Evolutionary conservation across 1,284 basidiomycete genomes (phyloP).

Genomic region (Irpex lacteus): DNA sequence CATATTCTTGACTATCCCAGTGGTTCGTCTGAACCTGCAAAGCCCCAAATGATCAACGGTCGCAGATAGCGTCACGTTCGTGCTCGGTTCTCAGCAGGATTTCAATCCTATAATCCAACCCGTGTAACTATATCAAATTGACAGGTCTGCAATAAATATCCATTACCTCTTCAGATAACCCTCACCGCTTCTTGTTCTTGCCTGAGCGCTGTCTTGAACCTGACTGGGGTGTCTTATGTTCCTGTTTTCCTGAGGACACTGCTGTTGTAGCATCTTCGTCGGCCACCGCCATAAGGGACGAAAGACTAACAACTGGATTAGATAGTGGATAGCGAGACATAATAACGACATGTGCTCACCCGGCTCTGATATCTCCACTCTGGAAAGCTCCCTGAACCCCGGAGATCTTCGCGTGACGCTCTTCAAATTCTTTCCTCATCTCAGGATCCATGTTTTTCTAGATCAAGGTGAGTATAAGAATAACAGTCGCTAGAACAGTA

Average conservation of each 20-base stretch:
- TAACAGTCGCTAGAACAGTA: slow-evolving; percentile 1
- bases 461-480: slow-evolving; percentile 2
- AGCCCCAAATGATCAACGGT: background rate
- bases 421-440: slow-evolving; percentile 66
- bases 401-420: slow-evolving; percentile 61
- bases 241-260: slow-evolving; percentile 14
- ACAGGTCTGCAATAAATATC: background rate
- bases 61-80: background rate
- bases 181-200: slow-evolving; percentile 27
- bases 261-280: slow-evolving; percentile 22
- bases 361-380: slow-evolving; percentile 51
- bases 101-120: too few species aligned
- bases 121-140: too few species aligned
- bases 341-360: slow-evolving; percentile 18
- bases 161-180: background rate
- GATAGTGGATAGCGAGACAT: background rate
- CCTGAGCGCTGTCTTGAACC: slow-evolving; percentile 20
- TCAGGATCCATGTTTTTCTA: slow-evolving; percentile 83
- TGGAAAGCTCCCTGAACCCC: slow-evolving; percentile 57
- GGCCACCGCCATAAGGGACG: slow-evolving; percentile 22
- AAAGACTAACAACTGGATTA: slow-evolving; percentile 17
- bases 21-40: background rate
- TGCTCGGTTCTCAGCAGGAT: too few species aligned
- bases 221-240: slow-evolving; percentile 16
- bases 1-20: slow-evolving; percentile 49